These are phyloP conservation scores for Porphyrellus cyaneotinctus DNA, from an alignment of 768 basidiomycete genomes.

Conservation along the genomic window DNA sequence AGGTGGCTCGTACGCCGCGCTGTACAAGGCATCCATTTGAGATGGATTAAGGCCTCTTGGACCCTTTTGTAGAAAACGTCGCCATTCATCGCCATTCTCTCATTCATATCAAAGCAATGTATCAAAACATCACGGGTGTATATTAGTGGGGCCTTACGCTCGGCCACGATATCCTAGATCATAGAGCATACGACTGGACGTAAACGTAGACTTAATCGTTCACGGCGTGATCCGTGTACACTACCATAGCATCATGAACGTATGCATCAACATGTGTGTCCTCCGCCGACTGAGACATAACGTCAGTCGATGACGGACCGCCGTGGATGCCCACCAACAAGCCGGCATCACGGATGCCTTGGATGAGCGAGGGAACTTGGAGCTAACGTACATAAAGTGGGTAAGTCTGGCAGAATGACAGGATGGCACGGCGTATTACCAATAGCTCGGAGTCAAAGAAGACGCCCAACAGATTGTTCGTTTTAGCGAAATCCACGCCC, in stretches of 20 bases:
- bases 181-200: conserved; percentile 17
- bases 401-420: conserved; percentile 14
- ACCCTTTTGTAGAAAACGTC: conserved; percentile 4
- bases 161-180: conserved; percentile 25
- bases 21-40: conserved; percentile 68
- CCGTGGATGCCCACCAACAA: conserved; percentile 85
- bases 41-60: conserved; percentile 2
- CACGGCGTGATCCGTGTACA: conserved; percentile 61
- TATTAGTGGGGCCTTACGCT: conserved; percentile 13
- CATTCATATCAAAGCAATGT: conserved; percentile 22
- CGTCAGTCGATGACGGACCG: conserved; percentile 39
- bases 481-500: conserved; percentile 89
- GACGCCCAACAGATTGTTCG: conserved; percentile 90
- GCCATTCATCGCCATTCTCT: conserved; percentile 7
- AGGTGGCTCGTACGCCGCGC: conserved; percentile 61
- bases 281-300: conserved; percentile 38
- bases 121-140: conserved; percentile 23
- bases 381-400: conserved; percentile 36
- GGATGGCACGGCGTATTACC: conserved; percentile 43
- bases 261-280: conserved; percentile 62
- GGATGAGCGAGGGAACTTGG: conserved; percentile 85
- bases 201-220: conserved; percentile 39
- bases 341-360: conserved; percentile 84
- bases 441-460: conserved; percentile 84
- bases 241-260: conserved; percentile 58